phyloP scores from a whole-genome alignment of 306 rosid genomes.

The Vachellia pachyceras region DNA sequence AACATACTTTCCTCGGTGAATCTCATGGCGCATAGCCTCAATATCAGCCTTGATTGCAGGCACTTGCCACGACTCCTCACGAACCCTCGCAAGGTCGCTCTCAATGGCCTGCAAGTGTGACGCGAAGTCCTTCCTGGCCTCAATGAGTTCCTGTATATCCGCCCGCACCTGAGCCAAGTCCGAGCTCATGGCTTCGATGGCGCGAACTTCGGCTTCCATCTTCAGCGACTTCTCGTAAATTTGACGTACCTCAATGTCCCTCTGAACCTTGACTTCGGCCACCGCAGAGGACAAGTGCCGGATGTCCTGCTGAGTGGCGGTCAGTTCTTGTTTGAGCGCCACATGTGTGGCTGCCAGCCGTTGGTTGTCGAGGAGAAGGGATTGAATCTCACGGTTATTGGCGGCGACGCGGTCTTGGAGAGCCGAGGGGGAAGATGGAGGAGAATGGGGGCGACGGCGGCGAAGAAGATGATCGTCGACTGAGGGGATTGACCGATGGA shows the following conservation, averaged over 20 bases:
- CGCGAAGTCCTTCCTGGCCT: conserved; percentile 54
- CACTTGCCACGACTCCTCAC: conserved; percentile 52
- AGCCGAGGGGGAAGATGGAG: conserved; percentile 38
- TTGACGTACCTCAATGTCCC: conserved; percentile 73
- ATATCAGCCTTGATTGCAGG: conserved; percentile 58
- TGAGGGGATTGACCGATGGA: conserved; percentile 14
- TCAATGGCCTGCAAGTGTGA: conserved; percentile 55
- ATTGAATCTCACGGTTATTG: conserved; percentile 77
- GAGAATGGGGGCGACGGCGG: conserved; percentile 41
- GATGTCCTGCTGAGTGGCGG: conserved; percentile 65
- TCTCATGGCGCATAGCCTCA: conserved; percentile 61
- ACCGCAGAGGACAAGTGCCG: conserved; percentile 60
- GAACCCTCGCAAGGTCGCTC: conserved; percentile 48
- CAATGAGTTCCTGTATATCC: conserved; percentile 54
- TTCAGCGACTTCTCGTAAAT: conserved; percentile 75
- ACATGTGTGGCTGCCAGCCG: conserved; percentile 85
- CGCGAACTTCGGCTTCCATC: conserved; percentile 75
- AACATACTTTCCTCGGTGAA: conserved; percentile 82
- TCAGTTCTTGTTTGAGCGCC: conserved; percentile 83
- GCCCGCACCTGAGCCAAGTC: conserved; percentile 66
- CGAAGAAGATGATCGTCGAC: conserved; percentile 40
- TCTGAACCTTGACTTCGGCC: conserved; percentile 59
- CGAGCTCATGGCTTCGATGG: conserved; percentile 56
- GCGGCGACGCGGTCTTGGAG: conserved; percentile 66
- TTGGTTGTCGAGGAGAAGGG: conserved; percentile 79